Percentiles rank a stretch among this genome's conserved stretches.
Evolutionary conservation across 1,284 basidiomycete species (phyloP).

Genomic region (Coniferiporia sulphurascens): DNA sequence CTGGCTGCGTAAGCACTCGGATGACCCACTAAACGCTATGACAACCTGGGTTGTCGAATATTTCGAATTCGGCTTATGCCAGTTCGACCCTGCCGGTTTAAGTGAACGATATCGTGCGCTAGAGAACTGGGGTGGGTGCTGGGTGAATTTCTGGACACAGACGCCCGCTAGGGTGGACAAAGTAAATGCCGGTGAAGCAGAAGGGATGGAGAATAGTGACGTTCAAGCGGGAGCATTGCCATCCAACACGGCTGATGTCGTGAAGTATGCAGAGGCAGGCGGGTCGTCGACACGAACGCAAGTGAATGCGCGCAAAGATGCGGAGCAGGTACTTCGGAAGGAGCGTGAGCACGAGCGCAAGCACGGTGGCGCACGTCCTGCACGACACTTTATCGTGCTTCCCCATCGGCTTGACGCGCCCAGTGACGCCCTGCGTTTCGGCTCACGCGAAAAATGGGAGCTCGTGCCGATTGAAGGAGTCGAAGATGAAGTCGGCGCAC

Average conservation of each 20-base stretch:
- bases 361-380: conserved; percentile 17
- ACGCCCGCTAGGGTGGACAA: conserved; percentile 24
- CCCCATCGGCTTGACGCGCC: conserved; percentile 25
- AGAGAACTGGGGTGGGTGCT: conserved; percentile 42
- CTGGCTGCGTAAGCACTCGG: conserved; percentile 46
- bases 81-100: conserved; percentile 49
- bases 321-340: conserved; percentile 26
- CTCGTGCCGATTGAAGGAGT: conserved; percentile 42
- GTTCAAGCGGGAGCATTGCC: conserved; percentile 15
- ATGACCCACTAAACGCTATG: conserved; percentile 41
- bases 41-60: conserved; percentile 47
- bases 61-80: conserved; percentile 50
- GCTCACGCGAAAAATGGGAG: conserved; percentile 45
- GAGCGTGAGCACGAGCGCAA: conserved; percentile 27
- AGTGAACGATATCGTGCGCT: conserved; percentile 41
- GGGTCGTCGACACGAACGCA: conserved; percentile 7
- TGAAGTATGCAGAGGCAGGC: conserved; percentile 22
- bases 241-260: conserved; percentile 24
- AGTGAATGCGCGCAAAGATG: conserved; percentile 23
- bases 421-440: conserved; percentile 31
- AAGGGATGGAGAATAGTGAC: conserved; percentile 10
- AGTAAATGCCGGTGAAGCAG: neutral
- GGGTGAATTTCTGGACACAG: conserved; percentile 55
- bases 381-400: conserved; percentile 46
- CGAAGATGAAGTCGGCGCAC: conserved; percentile 50